Conservation (phyloP, 305 asterid species). For the Coffea humblotiana region DNA sequence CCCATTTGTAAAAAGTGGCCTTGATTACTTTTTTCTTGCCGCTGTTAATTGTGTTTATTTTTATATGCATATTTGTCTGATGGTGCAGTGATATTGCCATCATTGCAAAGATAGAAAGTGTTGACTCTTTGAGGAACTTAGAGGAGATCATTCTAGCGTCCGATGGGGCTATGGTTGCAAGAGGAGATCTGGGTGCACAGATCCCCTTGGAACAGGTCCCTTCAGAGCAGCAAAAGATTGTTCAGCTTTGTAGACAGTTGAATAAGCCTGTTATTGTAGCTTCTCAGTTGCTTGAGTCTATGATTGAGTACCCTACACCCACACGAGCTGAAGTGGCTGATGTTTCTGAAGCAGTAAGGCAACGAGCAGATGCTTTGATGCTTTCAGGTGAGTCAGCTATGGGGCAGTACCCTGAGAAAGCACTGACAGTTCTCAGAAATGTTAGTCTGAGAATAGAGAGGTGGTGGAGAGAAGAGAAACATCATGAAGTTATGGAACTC, state of each 20-base stretch:
- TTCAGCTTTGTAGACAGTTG: slow-evolving; percentile 80
- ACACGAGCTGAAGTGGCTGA: slow-evolving; percentile 99
- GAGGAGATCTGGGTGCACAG: slow-evolving; percentile 99
- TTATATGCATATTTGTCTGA: slow-evolving; percentile 25
- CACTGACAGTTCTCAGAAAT: slow-evolving; percentile 86
- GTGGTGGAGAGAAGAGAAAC: slow-evolving; percentile 98
- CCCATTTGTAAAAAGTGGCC: not conserved
- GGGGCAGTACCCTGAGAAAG: slow-evolving; percentile 98
- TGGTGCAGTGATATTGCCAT: slow-evolving; percentile 93
- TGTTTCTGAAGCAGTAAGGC: slow-evolving; percentile 97
- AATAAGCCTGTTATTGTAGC: slow-evolving; percentile 96
- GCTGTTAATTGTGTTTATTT: not conserved
- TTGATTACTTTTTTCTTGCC: not conserved
- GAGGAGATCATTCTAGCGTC: slow-evolving; percentile 85
- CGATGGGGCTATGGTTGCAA: slow-evolving; percentile 97
- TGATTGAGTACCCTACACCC: slow-evolving; percentile 99
- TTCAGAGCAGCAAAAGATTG: slow-evolving; percentile 86
- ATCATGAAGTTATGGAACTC: slow-evolving; percentile 68
- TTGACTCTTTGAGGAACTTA: slow-evolving; percentile 83
- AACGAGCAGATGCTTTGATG: slow-evolving; percentile 92
- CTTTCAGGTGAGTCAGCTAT: slow-evolving; percentile 99
- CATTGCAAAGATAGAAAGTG: slow-evolving; percentile 89
- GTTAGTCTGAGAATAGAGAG: slow-evolving; percentile 97
- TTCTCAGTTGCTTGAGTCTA: slow-evolving; percentile 94
- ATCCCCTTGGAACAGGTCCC: slow-evolving; percentile 99